phyloP scores from a whole-genome alignment of 805 yeast species.

The Teunomyces lycoperdinae region DNA sequence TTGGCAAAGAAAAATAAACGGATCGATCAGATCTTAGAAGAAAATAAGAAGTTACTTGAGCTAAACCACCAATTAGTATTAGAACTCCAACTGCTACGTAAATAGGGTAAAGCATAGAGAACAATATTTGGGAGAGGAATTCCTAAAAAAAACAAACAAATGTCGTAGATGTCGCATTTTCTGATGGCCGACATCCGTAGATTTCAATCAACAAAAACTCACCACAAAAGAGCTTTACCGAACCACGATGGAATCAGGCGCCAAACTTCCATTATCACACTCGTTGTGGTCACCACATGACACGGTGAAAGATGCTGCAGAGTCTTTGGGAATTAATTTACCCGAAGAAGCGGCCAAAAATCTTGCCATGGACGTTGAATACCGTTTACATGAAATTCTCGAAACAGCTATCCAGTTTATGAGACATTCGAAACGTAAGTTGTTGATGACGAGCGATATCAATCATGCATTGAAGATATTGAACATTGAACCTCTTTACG shows the following conservation, averaged over 20 bases:
- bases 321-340: constrained; percentile 76
- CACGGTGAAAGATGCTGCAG: constrained; percentile 95
- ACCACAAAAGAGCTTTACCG: neutral
- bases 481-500: constrained; percentile 92
- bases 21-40: constrained; percentile 20
- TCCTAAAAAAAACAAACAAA: neutral
- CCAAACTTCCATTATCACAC: constrained; percentile 67
- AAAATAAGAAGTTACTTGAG: constrained; percentile 29
- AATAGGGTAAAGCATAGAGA: neutral
- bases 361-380: constrained; percentile 98
- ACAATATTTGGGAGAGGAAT: no score
- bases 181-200: neutral
- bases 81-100: constrained; percentile 2
- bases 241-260: constrained; percentile 28
- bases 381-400: constrained; percentile 88
- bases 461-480: constrained; percentile 77
- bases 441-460: constrained; percentile 77
- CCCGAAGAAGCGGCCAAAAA: constrained; percentile 93
- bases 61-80: constrained; percentile 26
- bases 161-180: constrained; percentile 1
- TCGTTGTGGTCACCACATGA: constrained; percentile 97
- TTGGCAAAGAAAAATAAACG: constrained; percentile 18
- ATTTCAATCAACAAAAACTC: neutral
- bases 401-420: constrained; percentile 96
- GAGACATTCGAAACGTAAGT: constrained; percentile 87